Evolutionary conservation across 495 filamentous ascomycete genomes (phyloP).

Genomic region (Chaetomium fimeti): DNA sequence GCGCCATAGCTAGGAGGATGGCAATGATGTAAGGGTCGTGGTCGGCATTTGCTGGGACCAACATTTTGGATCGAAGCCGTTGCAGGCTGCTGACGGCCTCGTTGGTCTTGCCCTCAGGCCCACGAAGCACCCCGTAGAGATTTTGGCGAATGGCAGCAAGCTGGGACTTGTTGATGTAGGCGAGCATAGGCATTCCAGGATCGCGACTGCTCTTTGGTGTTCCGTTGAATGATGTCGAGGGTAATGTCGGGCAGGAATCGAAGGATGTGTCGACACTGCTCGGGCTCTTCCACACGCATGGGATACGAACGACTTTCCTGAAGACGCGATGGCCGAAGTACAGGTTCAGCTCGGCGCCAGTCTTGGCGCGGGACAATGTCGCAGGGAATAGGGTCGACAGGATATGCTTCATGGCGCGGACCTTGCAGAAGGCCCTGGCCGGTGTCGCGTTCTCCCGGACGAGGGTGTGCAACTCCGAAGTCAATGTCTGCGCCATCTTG

Average conservation of each 20-base stretch:
- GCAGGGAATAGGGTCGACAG: conserved; percentile 40
- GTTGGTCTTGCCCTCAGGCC: conserved; percentile 35
- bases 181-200: conserved; percentile 36
- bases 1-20: conserved; percentile 48
- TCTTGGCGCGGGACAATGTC: conserved; percentile 30
- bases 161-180: conserved; percentile 42
- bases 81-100: conserved; percentile 39
- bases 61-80: conserved; percentile 37
- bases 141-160: conserved; percentile 37
- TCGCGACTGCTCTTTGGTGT: conserved; percentile 18
- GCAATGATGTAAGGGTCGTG: conserved; percentile 47
- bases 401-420: conserved; percentile 36
- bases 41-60: conserved; percentile 41
- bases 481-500: conserved; percentile 30
- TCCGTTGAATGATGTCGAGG: conserved; percentile 24
- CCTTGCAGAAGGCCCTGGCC: conserved; percentile 25
- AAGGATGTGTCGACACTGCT: conserved; percentile 33
- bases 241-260: conserved; percentile 38
- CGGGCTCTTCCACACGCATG: conserved; percentile 39
- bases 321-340: conserved; percentile 39
- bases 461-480: conserved; percentile 36
- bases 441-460: conserved; percentile 22
- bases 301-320: conserved; percentile 35
- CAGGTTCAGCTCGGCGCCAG: conserved; percentile 35
- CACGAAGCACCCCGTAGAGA: conserved; percentile 34